Evolutionary conservation across 139 green algal species (phyloP).

Genomic region (Chlamydomonas applanata): DNA sequence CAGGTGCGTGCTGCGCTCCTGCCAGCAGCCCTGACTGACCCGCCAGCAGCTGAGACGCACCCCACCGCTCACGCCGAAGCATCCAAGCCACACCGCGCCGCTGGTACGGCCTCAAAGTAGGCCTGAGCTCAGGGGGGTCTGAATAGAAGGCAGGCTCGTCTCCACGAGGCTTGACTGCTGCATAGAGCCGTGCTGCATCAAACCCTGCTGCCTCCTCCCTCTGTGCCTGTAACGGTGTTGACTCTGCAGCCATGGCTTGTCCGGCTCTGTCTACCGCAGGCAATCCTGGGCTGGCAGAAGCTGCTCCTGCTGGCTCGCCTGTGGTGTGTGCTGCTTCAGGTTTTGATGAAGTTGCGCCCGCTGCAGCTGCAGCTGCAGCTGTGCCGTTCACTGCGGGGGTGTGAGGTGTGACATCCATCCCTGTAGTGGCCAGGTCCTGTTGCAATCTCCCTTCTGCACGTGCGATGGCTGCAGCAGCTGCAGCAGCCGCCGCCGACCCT

Average conservation of each 20-base stretch:
- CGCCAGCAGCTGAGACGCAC: background rate
- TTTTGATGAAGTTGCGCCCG: no score
- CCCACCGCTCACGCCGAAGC: slow-evolving; percentile 52
- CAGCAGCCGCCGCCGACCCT: no score
- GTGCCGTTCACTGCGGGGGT: no score
- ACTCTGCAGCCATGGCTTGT: background rate
- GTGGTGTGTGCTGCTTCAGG: no score
- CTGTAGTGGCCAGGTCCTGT: no score
- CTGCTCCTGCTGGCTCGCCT: no score
- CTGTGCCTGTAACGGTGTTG: no score
- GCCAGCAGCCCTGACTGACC: background rate
- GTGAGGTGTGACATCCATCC: no score
- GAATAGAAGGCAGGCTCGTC: slow-evolving; percentile 39
- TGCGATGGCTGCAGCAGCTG: no score
- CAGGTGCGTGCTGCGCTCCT: background rate
- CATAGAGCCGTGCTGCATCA: slow-evolving; percentile 48
- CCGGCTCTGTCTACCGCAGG: background rate
- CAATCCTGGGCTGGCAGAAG: background rate
- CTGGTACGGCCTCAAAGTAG: slow-evolving; percentile 80
- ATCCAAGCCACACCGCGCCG: slow-evolving; percentile 74
- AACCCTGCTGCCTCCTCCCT: no score
- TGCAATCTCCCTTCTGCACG: no score
- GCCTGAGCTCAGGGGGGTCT: slow-evolving; percentile 41
- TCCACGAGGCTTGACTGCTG: slow-evolving; percentile 58
- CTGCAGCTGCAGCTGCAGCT: no score